These are phyloP conservation scores for Aurifilum marmelostoma DNA, from an alignment of 2,329 filamentous ascomycete species.

Conservation along the genomic window DNA sequence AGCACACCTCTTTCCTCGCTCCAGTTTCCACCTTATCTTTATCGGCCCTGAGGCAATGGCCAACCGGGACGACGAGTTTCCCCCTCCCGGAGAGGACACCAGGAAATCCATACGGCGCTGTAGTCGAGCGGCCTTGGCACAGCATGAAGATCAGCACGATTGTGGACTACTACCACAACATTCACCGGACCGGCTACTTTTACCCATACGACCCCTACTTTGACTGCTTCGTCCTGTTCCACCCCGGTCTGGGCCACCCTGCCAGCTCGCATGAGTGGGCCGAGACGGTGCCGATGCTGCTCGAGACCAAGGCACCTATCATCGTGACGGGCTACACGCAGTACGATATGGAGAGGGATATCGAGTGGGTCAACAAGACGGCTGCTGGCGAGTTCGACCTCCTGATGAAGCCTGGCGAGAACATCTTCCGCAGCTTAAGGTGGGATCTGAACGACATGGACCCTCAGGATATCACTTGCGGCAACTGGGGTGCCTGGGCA, in stretches of 20 bases:
- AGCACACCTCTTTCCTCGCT: constrained; percentile 89
- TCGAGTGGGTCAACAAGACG: constrained; percentile 85
- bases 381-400: constrained; percentile 90
- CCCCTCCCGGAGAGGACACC: constrained; percentile 85
- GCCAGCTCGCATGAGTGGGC: constrained; percentile 93
- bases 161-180: constrained; percentile 96
- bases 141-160: constrained; percentile 97
- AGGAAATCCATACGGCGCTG: constrained; percentile 87
- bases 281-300: constrained; percentile 82
- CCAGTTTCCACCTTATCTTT: constrained; percentile 89
- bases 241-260: constrained; percentile 93
- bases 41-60: constrained; percentile 96
- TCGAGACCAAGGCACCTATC: constrained; percentile 95
- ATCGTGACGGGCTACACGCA: constrained; percentile 96
- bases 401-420: constrained; percentile 89
- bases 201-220: constrained; percentile 97
- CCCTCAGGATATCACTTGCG: constrained; percentile 89
- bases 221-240: constrained; percentile 96
- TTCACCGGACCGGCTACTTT: constrained; percentile 90
- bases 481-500: constrained; percentile 96
- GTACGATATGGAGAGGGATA: constrained; percentile 90
- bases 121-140: constrained; percentile 85
- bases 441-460: constrained; percentile 98
- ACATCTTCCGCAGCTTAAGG: constrained; percentile 86
- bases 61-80: constrained; percentile 90